Base-by-base conservation (phyloP, 78 protist genomes). In the Polysphondylium violaceum region DNA sequence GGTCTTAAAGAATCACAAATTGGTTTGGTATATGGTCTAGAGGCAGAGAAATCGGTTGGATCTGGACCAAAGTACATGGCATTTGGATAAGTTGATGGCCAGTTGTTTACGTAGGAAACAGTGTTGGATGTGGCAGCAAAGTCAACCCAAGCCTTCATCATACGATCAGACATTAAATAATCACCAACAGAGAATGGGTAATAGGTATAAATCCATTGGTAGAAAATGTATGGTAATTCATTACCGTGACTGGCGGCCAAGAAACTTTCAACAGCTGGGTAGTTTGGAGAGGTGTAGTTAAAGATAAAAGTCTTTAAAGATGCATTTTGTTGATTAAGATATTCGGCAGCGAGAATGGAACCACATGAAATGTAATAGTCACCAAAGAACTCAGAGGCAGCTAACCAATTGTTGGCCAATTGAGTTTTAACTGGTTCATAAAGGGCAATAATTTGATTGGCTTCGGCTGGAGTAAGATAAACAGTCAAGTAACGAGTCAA, bases 341-440 rank as follows among this genome's bases (percentile, higher is more conserved):
- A 88, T 38, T 75, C 58, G 29, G 94, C 35, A 31, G 76, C 76
- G 35, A 76, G 25, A 19, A 88, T 59, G 1, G 78, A 71, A 36
- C 94, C 94, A 36, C 94, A 88, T 17, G 17, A 76, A 27, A 88
- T 74, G 78, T 78, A 88, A 31, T 88, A 88, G 69, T 88, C 94
- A 43, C 78, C 94, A 63, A 88, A 71, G 87, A 88, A 88, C 47
- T 88, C 87, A 29, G 87, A 9, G 21, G 60, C 91, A 25, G 78
- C 91, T 19, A 25, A 21, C 91, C 91, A 83, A n/a, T n/a, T n/a
- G 69, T 83, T 83, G 33, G 74, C 73, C n/a, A 25, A 2, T 4
- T 16, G 23, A 5, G 43, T 47, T 43, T 25, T 33, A 31, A 53
- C 41, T 83, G 91, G 91, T 41, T 44, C 40, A 36, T 83, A 83